Conservation (phyloP, 192 early-diverging fungal species). For the Entophlyctis luteolus region DNA sequence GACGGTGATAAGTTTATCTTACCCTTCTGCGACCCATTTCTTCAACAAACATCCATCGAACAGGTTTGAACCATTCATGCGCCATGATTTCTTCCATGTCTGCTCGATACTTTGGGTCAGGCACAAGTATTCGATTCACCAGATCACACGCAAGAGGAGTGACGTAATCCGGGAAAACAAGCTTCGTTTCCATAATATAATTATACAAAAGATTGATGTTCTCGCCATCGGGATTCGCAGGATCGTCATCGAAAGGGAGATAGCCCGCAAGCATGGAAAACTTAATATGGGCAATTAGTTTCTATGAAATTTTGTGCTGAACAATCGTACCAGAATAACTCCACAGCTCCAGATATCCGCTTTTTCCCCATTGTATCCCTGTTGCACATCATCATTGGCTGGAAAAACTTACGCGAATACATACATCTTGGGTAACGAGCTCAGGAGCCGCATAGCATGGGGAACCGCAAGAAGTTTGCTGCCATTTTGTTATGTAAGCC, state of each 20-base stretch:
- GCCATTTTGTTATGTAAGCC: no score
- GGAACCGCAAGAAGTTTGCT: slow-evolving; percentile 93
- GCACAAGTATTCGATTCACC: slow-evolving; percentile 49
- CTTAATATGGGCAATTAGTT: neutral
- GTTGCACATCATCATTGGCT: neutral
- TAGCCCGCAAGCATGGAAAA: slow-evolving; percentile 63
- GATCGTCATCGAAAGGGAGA: slow-evolving; percentile 62
- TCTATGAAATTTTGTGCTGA: neutral
- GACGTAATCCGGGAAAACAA: slow-evolving; percentile 55
- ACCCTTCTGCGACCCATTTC: slow-evolving; percentile 15
- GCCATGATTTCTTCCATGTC: slow-evolving; percentile 49
- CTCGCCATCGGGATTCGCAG: slow-evolving; percentile 55
- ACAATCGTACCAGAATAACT: slow-evolving; percentile 69
- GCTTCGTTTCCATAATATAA: slow-evolving; percentile 56
- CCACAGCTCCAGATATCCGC: slow-evolving; percentile 99
- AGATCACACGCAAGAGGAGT: slow-evolving; percentile 36
- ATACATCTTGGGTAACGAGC: slow-evolving; percentile 86
- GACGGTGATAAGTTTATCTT: neutral
- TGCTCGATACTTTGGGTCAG: slow-evolving; percentile 49
- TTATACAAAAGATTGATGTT: slow-evolving; percentile 59
- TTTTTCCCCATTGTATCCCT: slow-evolving; percentile 90
- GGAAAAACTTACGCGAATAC: slow-evolving; percentile 3
- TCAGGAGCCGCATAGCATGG: slow-evolving; percentile 99
- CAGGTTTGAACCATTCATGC: slow-evolving; percentile 41
- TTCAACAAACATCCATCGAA: slow-evolving; percentile 26